phyloP scores from a whole-genome alignment of 2,329 filamentous ascomycete species.

The Dactylonectria estremocensis region DNA sequence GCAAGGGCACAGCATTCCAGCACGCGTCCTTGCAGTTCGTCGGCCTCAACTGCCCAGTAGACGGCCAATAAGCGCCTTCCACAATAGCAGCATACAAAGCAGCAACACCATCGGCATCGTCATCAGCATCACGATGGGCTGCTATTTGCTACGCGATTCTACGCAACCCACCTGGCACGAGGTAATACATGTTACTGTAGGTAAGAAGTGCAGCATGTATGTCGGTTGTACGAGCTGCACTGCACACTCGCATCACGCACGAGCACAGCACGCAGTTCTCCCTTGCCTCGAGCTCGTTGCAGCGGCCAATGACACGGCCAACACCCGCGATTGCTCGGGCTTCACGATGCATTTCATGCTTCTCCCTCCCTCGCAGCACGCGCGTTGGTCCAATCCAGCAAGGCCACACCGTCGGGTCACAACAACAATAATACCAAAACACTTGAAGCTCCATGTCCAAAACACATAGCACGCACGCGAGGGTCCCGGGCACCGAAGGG shows the following conservation, averaged over 20 bases:
- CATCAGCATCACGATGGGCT: slow-evolving; percentile 11
- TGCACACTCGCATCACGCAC: slow-evolving; percentile 8
- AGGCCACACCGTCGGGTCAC: slow-evolving; percentile 12
- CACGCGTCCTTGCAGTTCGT: slow-evolving; percentile 9
- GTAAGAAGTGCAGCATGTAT: slow-evolving; percentile 6
- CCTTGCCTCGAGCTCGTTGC: background rate
- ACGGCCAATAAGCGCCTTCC: slow-evolving; percentile 17
- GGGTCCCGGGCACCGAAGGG: background rate
- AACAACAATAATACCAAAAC: slow-evolving; percentile 28
- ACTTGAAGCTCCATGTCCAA: slow-evolving; percentile 5
- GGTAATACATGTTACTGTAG: background rate
- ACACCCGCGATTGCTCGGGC: slow-evolving; percentile 7
- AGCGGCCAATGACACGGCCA: slow-evolving; percentile 16
- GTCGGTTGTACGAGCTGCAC: slow-evolving; percentile 13
- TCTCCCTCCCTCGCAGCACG: slow-evolving; percentile 10
- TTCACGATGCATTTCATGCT: slow-evolving; percentile 15
- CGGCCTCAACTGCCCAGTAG: background rate
- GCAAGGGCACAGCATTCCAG: slow-evolving; percentile 9
- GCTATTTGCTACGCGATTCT: background rate
- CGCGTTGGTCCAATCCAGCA: slow-evolving; percentile 23
- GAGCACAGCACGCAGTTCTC: slow-evolving; percentile 7
- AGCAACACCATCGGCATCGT: slow-evolving; percentile 10
- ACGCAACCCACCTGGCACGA: slow-evolving; percentile 20
- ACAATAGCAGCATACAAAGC: slow-evolving; percentile 26
- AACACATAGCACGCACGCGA: background rate